Conservation (phyloP, 306 rosid species). For the Castanea crenata region DNA sequence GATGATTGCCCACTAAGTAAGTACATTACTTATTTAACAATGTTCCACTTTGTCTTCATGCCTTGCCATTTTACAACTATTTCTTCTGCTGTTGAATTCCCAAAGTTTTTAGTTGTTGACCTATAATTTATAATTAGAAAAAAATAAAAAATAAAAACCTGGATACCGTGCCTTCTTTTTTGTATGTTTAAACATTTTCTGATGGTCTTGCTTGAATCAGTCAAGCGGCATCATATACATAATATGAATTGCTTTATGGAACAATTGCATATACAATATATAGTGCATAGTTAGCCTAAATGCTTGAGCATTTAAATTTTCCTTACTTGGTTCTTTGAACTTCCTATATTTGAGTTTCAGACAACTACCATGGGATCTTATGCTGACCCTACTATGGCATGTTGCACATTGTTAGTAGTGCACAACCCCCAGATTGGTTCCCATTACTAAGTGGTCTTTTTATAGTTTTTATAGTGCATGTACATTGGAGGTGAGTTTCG, state of each 20-base stretch:
- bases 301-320: background rate
- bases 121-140: background rate
- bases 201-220: background rate
- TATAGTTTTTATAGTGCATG: too few species aligned
- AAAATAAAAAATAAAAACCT: too few species aligned
- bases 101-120: background rate
- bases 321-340: background rate
- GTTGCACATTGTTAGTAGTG: background rate
- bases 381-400: background rate
- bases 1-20: slow-evolving; percentile 91
- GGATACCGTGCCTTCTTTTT: background rate
- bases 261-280: background rate
- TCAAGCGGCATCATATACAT: background rate
- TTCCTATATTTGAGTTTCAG: background rate
- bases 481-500: too few species aligned
- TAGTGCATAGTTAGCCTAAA: background rate
- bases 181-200: background rate
- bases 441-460: too few species aligned
- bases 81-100: background rate
- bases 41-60: background rate
- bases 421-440: background rate
- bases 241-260: background rate
- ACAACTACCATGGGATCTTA: background rate
- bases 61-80: background rate
- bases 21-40: slow-evolving; percentile 17